Evolutionary conservation across 148 eudicot genomes (phyloP).

Genomic region (Arctostaphylos glauca): DNA sequence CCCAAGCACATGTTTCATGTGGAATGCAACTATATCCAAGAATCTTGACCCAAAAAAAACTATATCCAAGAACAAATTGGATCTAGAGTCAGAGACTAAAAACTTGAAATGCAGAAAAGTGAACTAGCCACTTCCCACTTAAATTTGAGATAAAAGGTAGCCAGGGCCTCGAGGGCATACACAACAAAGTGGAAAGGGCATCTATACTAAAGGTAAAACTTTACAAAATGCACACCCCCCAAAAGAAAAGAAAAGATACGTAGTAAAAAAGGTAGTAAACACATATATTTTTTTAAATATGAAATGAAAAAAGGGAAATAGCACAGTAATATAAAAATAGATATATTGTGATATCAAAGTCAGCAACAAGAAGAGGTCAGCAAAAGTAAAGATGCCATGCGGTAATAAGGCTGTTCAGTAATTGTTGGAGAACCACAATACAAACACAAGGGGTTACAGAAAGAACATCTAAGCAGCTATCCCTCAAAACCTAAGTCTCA

Average conservation of each 20-base stretch:
- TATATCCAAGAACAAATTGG: background rate
- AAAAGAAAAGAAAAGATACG: background rate
- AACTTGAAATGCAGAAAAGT: background rate
- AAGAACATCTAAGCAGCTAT: background rate
- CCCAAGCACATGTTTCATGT: no score
- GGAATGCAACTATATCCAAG: no score
- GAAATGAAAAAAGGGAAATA: background rate
- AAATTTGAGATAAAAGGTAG: no score
- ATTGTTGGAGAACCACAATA: background rate
- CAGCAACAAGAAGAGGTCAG: background rate
- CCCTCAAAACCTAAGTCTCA: conserved; percentile 45
- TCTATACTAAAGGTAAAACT: background rate
- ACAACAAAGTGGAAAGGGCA: background rate
- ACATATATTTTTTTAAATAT: background rate
- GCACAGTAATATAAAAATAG: background rate
- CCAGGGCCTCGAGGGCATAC: no score
- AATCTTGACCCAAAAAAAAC: no score
- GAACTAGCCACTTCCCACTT: background rate
- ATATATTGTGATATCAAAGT: background rate
- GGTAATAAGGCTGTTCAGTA: background rate
- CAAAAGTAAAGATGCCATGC: background rate
- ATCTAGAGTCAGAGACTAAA: background rate
- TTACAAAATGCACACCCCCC: background rate
- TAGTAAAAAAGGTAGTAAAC: background rate
- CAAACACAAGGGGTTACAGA: background rate